These are phyloP conservation scores for Protostelium mycophagum DNA, from an alignment of 78 protist species.

Conservation along the genomic window DNA sequence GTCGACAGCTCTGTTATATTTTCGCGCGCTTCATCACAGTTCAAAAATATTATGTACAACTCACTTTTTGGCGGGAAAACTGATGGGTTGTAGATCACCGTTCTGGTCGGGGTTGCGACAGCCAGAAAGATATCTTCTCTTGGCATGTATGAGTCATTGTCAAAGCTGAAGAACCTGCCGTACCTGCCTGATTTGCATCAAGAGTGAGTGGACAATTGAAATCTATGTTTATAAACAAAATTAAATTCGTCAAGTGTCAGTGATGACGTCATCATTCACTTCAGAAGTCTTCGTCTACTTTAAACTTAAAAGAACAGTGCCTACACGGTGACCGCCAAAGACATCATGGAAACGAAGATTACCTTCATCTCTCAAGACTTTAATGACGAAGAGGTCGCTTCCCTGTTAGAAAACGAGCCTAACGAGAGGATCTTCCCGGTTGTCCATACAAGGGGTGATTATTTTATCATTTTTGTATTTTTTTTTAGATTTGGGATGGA, in stretches of 20 bases:
- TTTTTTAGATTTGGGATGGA: no score
- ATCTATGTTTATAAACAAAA: no score
- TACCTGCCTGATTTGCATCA: background rate
- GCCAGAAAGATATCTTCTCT: background rate
- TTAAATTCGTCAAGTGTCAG: no score
- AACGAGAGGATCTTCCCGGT: background rate
- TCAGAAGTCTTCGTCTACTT: background rate
- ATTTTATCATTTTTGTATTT: no score
- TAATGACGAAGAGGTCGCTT: background rate
- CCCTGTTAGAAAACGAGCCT: background rate
- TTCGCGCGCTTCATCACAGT: no score
- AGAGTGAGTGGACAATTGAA: no score
- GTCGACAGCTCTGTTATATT: no score
- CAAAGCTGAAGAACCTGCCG: conserved; percentile 25
- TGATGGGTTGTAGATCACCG: conserved; percentile 9
- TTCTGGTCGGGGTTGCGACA: conserved; percentile 5
- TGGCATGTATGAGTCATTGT: conserved; percentile 20
- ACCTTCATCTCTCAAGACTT: background rate
- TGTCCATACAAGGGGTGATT: background rate
- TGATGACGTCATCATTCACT: no score
- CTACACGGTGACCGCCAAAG: background rate
- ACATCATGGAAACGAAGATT: background rate
- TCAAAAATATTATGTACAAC: no score
- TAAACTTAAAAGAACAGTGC: background rate
- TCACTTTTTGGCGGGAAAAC: no score